A percentile compares a stretch with the other conserved stretches of the same genome.
Conservation (phyloP, 2,329 filamentous ascomycete genomes). For the Colletotrichum sp. region DNA sequence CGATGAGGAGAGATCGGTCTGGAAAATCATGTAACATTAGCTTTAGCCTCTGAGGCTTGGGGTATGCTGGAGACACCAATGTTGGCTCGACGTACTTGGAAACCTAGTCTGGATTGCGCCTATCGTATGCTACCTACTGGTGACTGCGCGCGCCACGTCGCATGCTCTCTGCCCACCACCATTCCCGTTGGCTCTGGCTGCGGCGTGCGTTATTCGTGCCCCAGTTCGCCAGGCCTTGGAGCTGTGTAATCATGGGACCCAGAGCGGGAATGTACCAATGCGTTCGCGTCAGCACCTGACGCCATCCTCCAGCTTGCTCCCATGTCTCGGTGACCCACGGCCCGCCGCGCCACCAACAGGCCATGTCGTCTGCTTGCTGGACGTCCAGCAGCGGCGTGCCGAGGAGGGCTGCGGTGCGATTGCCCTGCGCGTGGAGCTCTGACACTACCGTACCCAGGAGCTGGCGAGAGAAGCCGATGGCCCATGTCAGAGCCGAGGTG, state of each 20-base stretch:
- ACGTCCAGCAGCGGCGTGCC: neutral
- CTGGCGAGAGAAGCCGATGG: neutral
- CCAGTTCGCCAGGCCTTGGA: neutral
- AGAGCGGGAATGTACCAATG: neutral
- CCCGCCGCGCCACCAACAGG: neutral
- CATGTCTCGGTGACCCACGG: neutral
- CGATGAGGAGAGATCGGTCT: neutral
- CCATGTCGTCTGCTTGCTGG: neutral
- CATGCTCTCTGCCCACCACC: neutral
- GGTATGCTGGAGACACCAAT: neutral
- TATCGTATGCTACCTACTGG: neutral
- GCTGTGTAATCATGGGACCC: neutral
- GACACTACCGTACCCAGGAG: neutral
- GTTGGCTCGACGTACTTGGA: neutral
- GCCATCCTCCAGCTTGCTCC: neutral
- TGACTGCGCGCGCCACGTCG: neutral
- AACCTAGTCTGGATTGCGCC: neutral
- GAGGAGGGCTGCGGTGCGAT: neutral
- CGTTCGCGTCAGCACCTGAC: neutral
- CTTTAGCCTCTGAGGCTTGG: neutral
- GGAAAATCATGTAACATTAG: neutral
- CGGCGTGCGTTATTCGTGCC: neutral
- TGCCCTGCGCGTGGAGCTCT: neutral
- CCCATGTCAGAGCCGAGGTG: neutral
- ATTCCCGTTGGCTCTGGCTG: neutral